Conservation (phyloP, 23 red algal species). For the Gracilaria caudata region DNA sequence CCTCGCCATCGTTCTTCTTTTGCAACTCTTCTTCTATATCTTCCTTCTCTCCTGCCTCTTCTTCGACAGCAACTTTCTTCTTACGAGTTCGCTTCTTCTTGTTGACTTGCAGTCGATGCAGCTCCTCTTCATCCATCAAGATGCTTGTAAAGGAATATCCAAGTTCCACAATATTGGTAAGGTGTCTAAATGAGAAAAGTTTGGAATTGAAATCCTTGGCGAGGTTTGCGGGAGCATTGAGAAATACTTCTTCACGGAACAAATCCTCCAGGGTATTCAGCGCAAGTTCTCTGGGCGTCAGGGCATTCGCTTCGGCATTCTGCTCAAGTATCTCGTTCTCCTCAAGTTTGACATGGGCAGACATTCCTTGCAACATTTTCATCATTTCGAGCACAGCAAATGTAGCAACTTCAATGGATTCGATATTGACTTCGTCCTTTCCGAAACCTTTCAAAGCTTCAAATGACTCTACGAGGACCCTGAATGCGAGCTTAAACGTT, state of each 20-base stretch:
- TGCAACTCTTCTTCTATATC: conserved; percentile 3
- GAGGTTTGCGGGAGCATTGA: conserved; percentile 57
- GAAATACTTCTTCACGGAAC: conserved; percentile 42
- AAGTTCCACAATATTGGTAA: conserved; percentile 61
- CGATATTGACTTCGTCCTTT: conserved; percentile 17
- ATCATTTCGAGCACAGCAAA: conserved; percentile 63
- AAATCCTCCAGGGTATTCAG: conserved; percentile 65
- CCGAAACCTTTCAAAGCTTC: conserved; percentile 27
- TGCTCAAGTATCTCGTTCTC: conserved; percentile 20
- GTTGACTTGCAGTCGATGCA: conserved; percentile 34
- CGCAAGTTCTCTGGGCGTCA: conserved; percentile 56
- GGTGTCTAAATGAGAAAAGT: conserved; percentile 50
- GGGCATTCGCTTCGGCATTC: background rate
- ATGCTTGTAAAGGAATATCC: conserved; percentile 57
- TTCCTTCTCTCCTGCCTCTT: conserved; percentile 2
- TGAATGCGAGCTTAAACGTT: conserved; percentile 55
- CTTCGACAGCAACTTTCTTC: background rate
- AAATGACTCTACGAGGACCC: conserved; percentile 44
- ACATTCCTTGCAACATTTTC: conserved; percentile 66
- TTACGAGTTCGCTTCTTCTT: conserved; percentile 38
- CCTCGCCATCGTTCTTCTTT: background rate
- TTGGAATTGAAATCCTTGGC: conserved; percentile 64
- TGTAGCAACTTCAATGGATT: conserved; percentile 43
- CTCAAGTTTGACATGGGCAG: conserved; percentile 7
- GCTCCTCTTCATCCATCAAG: conserved; percentile 57